These are phyloP conservation scores for Solanum pinnatisectum DNA, from an alignment of 257 asterid species.

Conservation along the genomic window DNA sequence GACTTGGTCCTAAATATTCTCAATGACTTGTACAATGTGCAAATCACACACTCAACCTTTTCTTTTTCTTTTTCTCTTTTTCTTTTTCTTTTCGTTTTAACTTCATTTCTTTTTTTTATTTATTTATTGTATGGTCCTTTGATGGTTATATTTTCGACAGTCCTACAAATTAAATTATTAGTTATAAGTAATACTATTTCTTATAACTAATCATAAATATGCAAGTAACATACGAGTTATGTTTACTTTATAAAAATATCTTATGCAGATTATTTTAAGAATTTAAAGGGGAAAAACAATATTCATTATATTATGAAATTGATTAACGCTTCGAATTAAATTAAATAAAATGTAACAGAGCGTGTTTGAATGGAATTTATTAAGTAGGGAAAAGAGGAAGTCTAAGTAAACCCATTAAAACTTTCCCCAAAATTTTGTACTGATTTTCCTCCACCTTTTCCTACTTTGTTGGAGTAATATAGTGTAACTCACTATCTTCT, in stretches of 20 bases:
- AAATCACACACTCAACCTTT: neutral
- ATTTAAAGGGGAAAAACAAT: neutral
- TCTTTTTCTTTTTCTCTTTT: neutral
- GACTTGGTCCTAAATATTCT: neutral
- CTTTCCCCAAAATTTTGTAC: neutral
- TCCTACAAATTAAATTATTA: neutral
- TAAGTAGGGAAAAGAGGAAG: neutral
- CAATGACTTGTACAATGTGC: neutral
- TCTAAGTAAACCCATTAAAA: neutral
- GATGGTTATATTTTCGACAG: neutral
- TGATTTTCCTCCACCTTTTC: neutral
- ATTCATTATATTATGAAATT: neutral
- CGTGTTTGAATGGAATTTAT: neutral
- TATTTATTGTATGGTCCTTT: neutral
- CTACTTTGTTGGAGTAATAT: neutral
- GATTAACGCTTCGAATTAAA: neutral
- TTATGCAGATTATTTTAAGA: neutral
- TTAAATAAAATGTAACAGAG: neutral
- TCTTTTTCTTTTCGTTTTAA: neutral
- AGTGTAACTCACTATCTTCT: neutral
- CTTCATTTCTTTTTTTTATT: neutral
- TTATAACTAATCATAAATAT: neutral
- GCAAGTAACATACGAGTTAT: neutral
- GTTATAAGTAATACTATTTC: neutral
- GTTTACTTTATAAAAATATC: neutral